phyloP scores from a whole-genome alignment of 345 rosid genomes.

The Populus ilicifolia region DNA sequence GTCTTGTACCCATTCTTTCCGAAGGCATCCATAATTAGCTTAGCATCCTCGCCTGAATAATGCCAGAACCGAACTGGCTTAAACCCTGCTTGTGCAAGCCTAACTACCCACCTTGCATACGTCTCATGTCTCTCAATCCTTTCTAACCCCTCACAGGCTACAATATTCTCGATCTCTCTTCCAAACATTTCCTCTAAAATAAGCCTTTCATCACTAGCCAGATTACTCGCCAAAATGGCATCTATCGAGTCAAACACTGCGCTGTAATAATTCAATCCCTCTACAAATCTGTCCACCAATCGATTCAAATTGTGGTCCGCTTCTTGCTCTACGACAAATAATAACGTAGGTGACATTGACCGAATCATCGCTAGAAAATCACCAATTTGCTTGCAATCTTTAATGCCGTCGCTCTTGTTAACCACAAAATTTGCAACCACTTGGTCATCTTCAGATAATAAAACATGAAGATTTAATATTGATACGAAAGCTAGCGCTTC shows the following conservation, averaged over 20 bases:
- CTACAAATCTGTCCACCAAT: conserved; percentile 35
- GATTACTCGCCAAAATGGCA: conserved; percentile 7
- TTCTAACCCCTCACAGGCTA: conserved; percentile 50
- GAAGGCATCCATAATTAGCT: conserved; percentile 29
- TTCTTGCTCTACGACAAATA: conserved; percentile 47
- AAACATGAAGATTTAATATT: conserved; percentile 37
- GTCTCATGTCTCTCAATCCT: conserved; percentile 54
- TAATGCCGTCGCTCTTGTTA: conserved; percentile 14
- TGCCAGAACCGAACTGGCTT: conserved; percentile 38
- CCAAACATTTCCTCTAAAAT: conserved; percentile 51
- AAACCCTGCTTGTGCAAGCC: conserved; percentile 37
- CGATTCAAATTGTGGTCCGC: conserved; percentile 37
- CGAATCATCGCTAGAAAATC: conserved; percentile 31
- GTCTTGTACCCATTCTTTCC: conserved; percentile 43
- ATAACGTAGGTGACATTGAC: conserved; percentile 32
- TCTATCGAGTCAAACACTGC: conserved; percentile 47
- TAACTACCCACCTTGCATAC: conserved; percentile 33
- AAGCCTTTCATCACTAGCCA: conserved; percentile 21
- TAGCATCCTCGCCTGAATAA: conserved; percentile 20
- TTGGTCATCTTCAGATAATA: conserved; percentile 47
- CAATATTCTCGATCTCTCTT: conserved; percentile 46
- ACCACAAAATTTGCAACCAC: conserved; percentile 44
- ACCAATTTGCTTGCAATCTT: conserved; percentile 32
- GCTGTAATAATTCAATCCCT: conserved; percentile 52
- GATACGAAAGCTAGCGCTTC: conserved; percentile 47